A percentile compares a stretch with the other conserved stretches of the same genome.
phyloP scores from a whole-genome alignment of 2,329 filamentous ascomycete species.

The Fusarium agapanthi region DNA sequence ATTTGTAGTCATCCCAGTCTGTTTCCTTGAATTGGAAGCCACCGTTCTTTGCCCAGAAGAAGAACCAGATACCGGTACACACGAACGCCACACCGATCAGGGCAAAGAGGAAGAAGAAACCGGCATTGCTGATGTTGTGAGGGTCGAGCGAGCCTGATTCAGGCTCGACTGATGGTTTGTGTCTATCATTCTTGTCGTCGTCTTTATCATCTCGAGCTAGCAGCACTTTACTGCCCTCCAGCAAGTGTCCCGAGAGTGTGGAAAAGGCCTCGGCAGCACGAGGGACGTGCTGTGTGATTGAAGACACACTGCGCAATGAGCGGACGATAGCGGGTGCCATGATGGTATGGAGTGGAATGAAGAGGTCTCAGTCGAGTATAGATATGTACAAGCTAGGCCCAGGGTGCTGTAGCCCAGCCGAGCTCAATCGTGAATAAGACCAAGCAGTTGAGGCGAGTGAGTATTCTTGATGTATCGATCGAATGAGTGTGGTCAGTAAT shows the following conservation, averaged over 20 bases:
- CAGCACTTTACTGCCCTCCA: slow-evolving; percentile 53
- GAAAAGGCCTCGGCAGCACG: slow-evolving; percentile 38
- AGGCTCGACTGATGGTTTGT: slow-evolving; percentile 50
- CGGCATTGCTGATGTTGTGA: slow-evolving; percentile 69
- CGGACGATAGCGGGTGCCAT: slow-evolving; percentile 55
- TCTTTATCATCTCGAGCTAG: slow-evolving; percentile 50
- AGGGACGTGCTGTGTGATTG: slow-evolving; percentile 28
- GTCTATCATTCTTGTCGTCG: slow-evolving; percentile 34
- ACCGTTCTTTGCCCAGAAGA: slow-evolving; percentile 97
- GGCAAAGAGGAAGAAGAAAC: slow-evolving; percentile 86
- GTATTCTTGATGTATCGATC: neutral
- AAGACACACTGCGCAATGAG: slow-evolving; percentile 44
- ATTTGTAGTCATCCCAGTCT: slow-evolving; percentile 99
- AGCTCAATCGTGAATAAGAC: slow-evolving; percentile 22
- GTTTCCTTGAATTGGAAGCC: slow-evolving; percentile 85
- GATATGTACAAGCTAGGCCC: slow-evolving; percentile 32
- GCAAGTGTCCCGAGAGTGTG: slow-evolving; percentile 52
- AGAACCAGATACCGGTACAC: slow-evolving; percentile 88
- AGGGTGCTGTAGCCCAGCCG: slow-evolving; percentile 44
- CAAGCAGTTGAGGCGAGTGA: neutral
- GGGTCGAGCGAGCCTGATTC: slow-evolving; percentile 61
- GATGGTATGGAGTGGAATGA: slow-evolving; percentile 24
- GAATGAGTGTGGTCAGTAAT: neutral
- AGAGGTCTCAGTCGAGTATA: slow-evolving; percentile 29
- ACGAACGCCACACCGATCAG: slow-evolving; percentile 82